Evolutionary conservation across 148 eudicot species (phyloP).

Genomic region (Camellia japonica): DNA sequence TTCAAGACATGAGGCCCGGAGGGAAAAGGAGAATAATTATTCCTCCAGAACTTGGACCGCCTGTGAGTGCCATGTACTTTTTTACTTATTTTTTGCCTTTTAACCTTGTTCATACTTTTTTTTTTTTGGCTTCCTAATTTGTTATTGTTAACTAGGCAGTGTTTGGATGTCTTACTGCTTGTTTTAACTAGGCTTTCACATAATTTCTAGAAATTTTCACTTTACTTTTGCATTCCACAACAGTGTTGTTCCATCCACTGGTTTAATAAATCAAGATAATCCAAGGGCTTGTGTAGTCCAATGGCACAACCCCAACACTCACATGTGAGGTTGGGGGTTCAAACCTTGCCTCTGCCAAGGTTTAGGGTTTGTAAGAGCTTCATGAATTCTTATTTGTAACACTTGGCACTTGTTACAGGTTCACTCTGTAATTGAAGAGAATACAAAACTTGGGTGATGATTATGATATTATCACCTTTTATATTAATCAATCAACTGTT

Average conservation of each 20-base stretch:
- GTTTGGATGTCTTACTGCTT: background rate
- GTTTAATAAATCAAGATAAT: background rate
- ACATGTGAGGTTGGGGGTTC: too few species aligned
- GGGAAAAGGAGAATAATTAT: slow-evolving; percentile 92
- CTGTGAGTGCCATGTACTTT: slow-evolving; percentile 50
- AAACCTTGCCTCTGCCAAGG: too few species aligned
- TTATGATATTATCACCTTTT: too few species aligned
- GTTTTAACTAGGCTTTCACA: background rate
- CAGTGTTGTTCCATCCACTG: background rate
- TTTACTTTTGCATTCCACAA: background rate
- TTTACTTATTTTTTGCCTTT: background rate
- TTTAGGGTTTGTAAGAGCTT: too few species aligned
- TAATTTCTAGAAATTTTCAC: background rate
- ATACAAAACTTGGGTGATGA: too few species aligned
- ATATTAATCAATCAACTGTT: too few species aligned
- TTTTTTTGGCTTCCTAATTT: background rate
- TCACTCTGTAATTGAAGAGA: too few species aligned
- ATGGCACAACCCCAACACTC: too few species aligned
- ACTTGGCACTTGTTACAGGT: too few species aligned
- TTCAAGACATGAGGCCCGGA: slow-evolving; percentile 93
- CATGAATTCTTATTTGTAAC: too few species aligned
- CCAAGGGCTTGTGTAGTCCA: too few species aligned
- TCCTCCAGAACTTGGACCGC: slow-evolving; percentile 98
- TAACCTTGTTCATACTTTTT: too few species aligned
- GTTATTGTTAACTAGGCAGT: background rate